These are phyloP conservation scores for Chlorella vulgaris DNA, from an alignment of 139 green algal genomes.

Conservation along the genomic window DNA sequence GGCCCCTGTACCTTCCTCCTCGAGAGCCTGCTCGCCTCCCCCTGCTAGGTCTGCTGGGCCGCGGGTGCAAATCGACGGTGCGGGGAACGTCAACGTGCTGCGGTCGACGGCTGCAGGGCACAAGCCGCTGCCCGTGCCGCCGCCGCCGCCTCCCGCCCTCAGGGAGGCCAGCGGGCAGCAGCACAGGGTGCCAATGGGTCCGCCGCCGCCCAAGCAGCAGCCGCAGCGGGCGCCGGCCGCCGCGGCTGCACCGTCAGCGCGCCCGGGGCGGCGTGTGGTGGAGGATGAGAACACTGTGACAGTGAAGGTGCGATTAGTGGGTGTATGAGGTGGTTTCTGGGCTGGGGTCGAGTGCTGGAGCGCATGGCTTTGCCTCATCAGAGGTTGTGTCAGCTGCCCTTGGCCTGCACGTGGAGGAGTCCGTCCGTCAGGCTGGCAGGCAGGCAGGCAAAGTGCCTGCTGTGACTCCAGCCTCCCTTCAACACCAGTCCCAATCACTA, in stretches of 20 bases:
- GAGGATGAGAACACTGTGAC: constrained; percentile 86
- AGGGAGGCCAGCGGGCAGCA: background rate
- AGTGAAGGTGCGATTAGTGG: constrained; percentile 55
- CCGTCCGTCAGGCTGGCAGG: too few relatives aligned
- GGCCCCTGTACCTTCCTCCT: background rate
- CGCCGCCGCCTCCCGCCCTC: constrained; percentile 33
- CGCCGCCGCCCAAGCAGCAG: constrained; percentile 25
- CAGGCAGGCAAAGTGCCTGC: too few relatives aligned
- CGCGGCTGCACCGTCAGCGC: background rate
- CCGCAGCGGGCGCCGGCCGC: background rate
- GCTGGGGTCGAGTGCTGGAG: too few relatives aligned
- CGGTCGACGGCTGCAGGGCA: background rate
- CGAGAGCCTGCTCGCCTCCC: background rate
- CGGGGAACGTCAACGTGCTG: constrained; percentile 21
- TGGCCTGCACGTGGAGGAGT: too few relatives aligned
- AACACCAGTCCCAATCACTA: too few relatives aligned
- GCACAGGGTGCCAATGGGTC: constrained; percentile 23
- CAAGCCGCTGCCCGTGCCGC: constrained; percentile 37
- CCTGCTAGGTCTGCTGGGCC: background rate
- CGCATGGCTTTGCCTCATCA: background rate
- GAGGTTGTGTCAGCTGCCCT: too few relatives aligned
- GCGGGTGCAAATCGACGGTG: constrained; percentile 32
- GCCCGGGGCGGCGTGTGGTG: constrained; percentile 40
- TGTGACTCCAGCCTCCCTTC: too few relatives aligned
- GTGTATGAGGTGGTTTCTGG: too few relatives aligned